These are phyloP conservation scores for Ganoderma lingzhi DNA, from an alignment of 1,284 basidiomycete genomes.

Conservation along the genomic window DNA sequence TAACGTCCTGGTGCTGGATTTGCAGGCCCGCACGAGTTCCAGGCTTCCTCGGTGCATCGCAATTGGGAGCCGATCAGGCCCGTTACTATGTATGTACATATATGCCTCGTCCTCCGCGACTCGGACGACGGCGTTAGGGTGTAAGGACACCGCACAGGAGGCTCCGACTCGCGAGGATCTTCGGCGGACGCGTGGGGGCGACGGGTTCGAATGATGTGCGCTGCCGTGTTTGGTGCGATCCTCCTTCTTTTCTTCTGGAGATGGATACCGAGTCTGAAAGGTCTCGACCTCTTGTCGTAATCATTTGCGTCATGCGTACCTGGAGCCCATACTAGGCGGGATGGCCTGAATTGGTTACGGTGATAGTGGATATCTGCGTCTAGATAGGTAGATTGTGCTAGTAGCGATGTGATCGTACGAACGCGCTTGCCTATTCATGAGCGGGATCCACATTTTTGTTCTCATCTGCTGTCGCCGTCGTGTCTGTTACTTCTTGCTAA, in stretches of 20 bases:
- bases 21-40: neutral
- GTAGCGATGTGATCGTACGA: no score
- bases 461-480: no score
- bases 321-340: conserved; percentile 9
- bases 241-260: conserved; percentile 4
- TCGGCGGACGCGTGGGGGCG: conserved; percentile 12
- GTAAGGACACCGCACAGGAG: conserved; percentile 11
- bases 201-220: conserved; percentile 15
- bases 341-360: neutral
- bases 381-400: neutral
- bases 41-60: conserved; percentile 3
- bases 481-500: neutral
- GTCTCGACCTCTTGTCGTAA: conserved; percentile 10
- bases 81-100: neutral
- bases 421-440: neutral
- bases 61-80: conserved; percentile 2
- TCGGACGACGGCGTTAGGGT: neutral
- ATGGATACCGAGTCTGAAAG: conserved; percentile 9
- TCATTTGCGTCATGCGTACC: conserved; percentile 25
- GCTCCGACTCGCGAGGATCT: conserved; percentile 12
- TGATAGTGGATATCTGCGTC: neutral
- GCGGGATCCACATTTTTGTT: neutral
- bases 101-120: neutral
- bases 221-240: conserved; percentile 16
- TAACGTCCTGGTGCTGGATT: conserved; percentile 7